phyloP scores from a whole-genome alignment of 164 flowering plant genomes.

The Vitis labrusca region DNA sequence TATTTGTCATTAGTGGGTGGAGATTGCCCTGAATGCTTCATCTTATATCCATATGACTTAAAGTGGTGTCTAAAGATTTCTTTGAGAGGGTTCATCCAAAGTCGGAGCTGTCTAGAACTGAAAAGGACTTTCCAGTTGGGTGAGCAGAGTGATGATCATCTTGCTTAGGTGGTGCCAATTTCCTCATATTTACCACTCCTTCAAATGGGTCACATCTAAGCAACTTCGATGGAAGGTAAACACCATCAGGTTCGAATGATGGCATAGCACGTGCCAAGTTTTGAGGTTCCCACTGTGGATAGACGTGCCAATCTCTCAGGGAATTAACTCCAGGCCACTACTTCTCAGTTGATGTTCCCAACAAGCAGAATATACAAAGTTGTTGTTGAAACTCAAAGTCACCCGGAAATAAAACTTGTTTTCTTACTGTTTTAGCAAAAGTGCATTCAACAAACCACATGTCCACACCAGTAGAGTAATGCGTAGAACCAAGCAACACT shows the following conservation, averaged over 20 bases:
- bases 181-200: slow-evolving; percentile 89
- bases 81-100: slow-evolving; percentile 87
- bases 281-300: slow-evolving; percentile 94
- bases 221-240: slow-evolving; percentile 61
- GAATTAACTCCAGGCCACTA: slow-evolving; percentile 94
- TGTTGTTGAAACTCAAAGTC: slow-evolving; percentile 97
- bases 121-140: slow-evolving; percentile 47
- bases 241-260: slow-evolving; percentile 70
- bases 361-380: slow-evolving; percentile 67
- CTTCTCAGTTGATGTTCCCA: slow-evolving; percentile 70
- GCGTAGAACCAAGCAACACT: slow-evolving; percentile 84
- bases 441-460: slow-evolving; percentile 99
- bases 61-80: slow-evolving; percentile 87
- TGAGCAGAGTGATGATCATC: slow-evolving; percentile 52
- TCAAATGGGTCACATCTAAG: slow-evolving; percentile 28
- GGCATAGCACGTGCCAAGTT: slow-evolving; percentile 80
- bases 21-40: slow-evolving; percentile 64
- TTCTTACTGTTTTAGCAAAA: slow-evolving; percentile 86
- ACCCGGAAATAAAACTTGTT: slow-evolving; percentile 92
- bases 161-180: slow-evolving; percentile 75
- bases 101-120: slow-evolving; percentile 72
- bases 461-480: slow-evolving; percentile 89
- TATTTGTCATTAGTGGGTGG: slow-evolving; percentile 69
- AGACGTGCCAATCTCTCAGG: slow-evolving; percentile 85
- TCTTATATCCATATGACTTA: slow-evolving; percentile 90